Conservation (phyloP, 805 yeast genomes). For the Candida maesae region DNA sequence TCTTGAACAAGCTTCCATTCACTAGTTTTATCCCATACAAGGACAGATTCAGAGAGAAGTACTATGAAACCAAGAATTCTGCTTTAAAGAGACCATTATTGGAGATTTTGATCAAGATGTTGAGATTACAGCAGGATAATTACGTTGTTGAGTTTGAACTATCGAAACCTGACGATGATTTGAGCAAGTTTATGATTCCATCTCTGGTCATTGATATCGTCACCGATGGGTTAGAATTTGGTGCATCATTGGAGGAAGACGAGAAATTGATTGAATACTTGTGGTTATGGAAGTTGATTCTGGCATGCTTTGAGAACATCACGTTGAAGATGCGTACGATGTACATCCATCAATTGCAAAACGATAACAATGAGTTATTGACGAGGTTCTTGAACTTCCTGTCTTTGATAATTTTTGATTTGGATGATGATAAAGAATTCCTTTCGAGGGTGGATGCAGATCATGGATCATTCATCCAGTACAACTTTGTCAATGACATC, state of each 20-base stretch:
- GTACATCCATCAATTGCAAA: slow-evolving; percentile 55
- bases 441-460: slow-evolving; percentile 18
- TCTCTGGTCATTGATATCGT: slow-evolving; percentile 35
- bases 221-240: slow-evolving; percentile 26
- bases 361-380: slow-evolving; percentile 38
- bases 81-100: slow-evolving; percentile 44
- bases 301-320: slow-evolving; percentile 58
- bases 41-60: slow-evolving; percentile 33
- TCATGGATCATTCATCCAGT: slow-evolving; percentile 23
- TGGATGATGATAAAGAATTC: slow-evolving; percentile 24
- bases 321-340: slow-evolving; percentile 60
- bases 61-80: slow-evolving; percentile 27
- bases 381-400: slow-evolving; percentile 48
- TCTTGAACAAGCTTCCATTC: slow-evolving; percentile 29
- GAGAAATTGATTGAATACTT: slow-evolving; percentile 40
- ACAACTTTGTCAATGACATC: slow-evolving; percentile 11
- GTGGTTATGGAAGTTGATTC: slow-evolving; percentile 67
- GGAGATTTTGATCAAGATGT: slow-evolving; percentile 35
- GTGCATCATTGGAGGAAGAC: slow-evolving; percentile 33
- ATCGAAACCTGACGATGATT: slow-evolving; percentile 30
- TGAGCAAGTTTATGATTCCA: slow-evolving; percentile 28
- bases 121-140: slow-evolving; percentile 50
- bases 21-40: slow-evolving; percentile 32
- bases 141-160: slow-evolving; percentile 60
- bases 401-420: slow-evolving; percentile 48